Evolutionary conservation across 306 rosid species (phyloP), one percentile per base, ranked within the genome.

Genomic region (Ormosia semicastrata): DNA sequence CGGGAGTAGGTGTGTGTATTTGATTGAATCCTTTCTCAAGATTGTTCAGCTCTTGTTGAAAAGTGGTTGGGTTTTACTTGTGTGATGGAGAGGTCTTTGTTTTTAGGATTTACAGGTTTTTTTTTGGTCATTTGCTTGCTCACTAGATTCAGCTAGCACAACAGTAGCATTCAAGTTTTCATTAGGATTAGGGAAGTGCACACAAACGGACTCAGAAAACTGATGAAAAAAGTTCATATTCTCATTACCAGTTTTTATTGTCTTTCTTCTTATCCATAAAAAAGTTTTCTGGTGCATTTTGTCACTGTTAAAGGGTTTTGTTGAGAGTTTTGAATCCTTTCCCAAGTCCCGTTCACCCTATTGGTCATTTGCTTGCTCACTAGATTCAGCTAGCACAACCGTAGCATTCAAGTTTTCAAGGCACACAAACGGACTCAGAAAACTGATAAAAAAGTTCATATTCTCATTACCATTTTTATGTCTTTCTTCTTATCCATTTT

Each of bases 371-470:
- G 24, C 24, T 24, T 24, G 4, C 2, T 14, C 79, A 18, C 75
- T 75, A 77, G 78, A 77, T 73, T 82, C 89, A 82, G 81, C 86
- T 49, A 73, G 59, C 79, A 24, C 41, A 34, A 33, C 33, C 2
- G 43, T 24, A 37, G 17, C 78, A 69, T 80, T 80, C 66, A 68
- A 65, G 13, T 50, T 74, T 67, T 63, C 59, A 72, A 46, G 13
- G 29, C 52, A 14, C 10, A 14, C 62, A 57, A 14, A 3, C 34
- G 29, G 24, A 24, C 24, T 24, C 57, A 17, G 52, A 37, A 65
- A 15, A 33, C 72, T 37, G 37, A 47, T 43, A 34, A 37, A 72
- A 63, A 66, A 46, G 77, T 71, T 85, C 24, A 13, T 58, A 62
- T 36, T 68, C 39, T 49, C 77, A 13, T 40, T 74, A 60, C 81